phyloP scores from a whole-genome alignment of 257 asterid genomes.

The Penstemon newberryi region DNA sequence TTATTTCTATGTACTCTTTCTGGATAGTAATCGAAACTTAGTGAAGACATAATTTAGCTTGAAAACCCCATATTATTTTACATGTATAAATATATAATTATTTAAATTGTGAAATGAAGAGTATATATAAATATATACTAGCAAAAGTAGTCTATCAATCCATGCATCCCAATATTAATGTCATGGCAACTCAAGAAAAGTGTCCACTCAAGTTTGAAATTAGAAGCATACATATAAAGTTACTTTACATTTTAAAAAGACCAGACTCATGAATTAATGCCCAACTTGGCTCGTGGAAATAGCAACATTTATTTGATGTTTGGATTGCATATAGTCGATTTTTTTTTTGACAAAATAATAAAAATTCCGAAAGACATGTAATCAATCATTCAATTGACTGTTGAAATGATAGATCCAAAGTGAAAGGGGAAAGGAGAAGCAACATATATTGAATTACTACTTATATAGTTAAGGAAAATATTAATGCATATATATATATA shows the following conservation, averaged over 20 bases:
- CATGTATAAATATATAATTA: neutral
- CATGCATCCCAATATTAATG: neutral
- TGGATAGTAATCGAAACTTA: too few species aligned
- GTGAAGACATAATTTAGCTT: too few species aligned
- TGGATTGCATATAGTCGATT: constrained; percentile 24
- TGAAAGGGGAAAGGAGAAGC: constrained; percentile 31
- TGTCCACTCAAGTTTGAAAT: constrained; percentile 1
- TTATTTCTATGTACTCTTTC: too few species aligned
- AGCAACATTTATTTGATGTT: constrained; percentile 37
- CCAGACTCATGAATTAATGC: constrained; percentile 24
- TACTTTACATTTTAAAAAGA: neutral
- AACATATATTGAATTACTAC: neutral
- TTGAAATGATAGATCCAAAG: constrained; percentile 56
- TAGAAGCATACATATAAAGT: neutral
- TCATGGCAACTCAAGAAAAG: neutral
- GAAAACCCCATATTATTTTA: too few species aligned
- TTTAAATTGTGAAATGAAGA: constrained; percentile 7
- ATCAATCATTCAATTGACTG: constrained; percentile 53
- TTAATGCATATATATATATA: neutral
- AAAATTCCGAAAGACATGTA: constrained; percentile 35
- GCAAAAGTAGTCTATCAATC: neutral
- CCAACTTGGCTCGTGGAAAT: constrained; percentile 30
- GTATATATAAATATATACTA: neutral
- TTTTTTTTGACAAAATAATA: constrained; percentile 22
- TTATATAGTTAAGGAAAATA: too few species aligned